These are phyloP conservation scores for Aphanomyces invadans DNA, from an alignment of 352 stramenopile genomes.

Conservation along the genomic window DNA sequence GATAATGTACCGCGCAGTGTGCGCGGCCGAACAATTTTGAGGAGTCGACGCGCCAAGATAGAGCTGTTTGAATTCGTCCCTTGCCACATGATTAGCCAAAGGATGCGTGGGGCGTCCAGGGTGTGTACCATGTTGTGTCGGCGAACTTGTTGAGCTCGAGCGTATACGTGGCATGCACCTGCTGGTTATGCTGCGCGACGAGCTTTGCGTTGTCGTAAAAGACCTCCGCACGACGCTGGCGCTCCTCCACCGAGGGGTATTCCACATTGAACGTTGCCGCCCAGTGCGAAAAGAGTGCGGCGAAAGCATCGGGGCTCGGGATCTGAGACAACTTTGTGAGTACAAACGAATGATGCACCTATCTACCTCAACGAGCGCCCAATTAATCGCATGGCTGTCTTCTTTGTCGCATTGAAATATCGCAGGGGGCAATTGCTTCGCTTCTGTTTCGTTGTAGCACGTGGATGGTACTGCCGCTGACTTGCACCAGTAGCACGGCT, in stretches of 20 bases:
- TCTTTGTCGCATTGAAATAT: slow-evolving; percentile 65
- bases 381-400: slow-evolving; percentile 21
- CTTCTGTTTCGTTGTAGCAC: slow-evolving; percentile 66
- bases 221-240: slow-evolving; percentile 43
- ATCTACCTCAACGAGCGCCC: slow-evolving; percentile 33
- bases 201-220: slow-evolving; percentile 55
- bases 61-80: slow-evolving; percentile 64
- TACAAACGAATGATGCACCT: too few relatives aligned
- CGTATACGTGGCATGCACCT: slow-evolving; percentile 39
- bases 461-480: slow-evolving; percentile 70
- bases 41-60: slow-evolving; percentile 44
- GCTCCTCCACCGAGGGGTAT: slow-evolving; percentile 45
- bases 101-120: not conserved
- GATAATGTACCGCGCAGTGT: slow-evolving; percentile 27
- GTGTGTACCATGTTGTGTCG: slow-evolving; percentile 49
- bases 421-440: slow-evolving; percentile 49
- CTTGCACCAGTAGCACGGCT: slow-evolving; percentile 65
- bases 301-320: not conserved
- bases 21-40: slow-evolving; percentile 66
- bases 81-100: slow-evolving; percentile 10
- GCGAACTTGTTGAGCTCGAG: slow-evolving; percentile 76
- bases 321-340: not conserved
- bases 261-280: slow-evolving; percentile 35
- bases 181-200: slow-evolving; percentile 54
- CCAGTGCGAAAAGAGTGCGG: slow-evolving; percentile 43